Conservation (phyloP, 164 flowering plant genomes). For the Piper longum region DNA sequence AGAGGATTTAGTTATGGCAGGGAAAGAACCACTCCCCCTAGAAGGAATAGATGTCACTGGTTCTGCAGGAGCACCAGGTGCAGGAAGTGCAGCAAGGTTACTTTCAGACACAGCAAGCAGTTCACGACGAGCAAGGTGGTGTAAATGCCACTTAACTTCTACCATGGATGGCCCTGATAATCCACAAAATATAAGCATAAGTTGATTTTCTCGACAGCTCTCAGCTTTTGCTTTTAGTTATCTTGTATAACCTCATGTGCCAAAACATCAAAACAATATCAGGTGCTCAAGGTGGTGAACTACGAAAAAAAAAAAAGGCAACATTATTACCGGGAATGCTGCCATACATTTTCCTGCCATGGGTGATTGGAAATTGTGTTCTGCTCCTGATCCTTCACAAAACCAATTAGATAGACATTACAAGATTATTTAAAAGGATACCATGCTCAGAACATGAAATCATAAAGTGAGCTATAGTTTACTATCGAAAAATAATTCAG, state of each 20-base stretch:
- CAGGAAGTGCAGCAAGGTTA: slow-evolving; percentile 50
- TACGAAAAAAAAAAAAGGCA: not conserved
- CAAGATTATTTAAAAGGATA: too few relatives aligned
- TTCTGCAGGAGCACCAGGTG: slow-evolving; percentile 12
- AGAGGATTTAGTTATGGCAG: slow-evolving; percentile 26
- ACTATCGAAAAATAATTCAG: too few relatives aligned
- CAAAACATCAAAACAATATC: too few relatives aligned
- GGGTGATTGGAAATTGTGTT: not conserved
- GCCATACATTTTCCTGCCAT: not conserved
- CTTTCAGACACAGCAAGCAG: slow-evolving; percentile 17
- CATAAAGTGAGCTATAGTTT: too few relatives aligned
- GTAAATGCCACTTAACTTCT: slow-evolving; percentile 13
- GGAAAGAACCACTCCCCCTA: slow-evolving; percentile 38
- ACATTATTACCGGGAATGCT: not conserved
- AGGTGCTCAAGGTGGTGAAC: not conserved
- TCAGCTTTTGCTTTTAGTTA: not conserved
- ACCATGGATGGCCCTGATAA: slow-evolving; percentile 19
- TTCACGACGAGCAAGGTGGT: slow-evolving; percentile 38
- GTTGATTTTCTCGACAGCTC: not conserved
- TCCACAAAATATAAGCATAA: slow-evolving; percentile 14
- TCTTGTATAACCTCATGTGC: too few relatives aligned
- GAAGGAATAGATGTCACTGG: slow-evolving; percentile 22
- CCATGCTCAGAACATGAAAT: too few relatives aligned
- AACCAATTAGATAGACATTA: not conserved
- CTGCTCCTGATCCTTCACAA: not conserved